Conservation (phyloP, 306 rosid genomes). For the Citrullus amarus region DNA sequence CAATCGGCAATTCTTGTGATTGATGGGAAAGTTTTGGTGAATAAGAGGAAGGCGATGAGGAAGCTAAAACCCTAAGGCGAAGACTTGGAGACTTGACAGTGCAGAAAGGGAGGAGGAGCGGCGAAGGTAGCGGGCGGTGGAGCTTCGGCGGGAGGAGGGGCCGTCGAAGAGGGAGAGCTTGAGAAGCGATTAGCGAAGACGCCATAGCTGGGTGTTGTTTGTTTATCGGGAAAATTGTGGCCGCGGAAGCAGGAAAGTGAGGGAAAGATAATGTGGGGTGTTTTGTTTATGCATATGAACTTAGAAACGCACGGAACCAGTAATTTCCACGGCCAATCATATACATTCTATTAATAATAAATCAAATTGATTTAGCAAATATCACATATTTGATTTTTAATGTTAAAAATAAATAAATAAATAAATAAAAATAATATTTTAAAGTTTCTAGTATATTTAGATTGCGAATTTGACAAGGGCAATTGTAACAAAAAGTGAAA, state of each 20-base stretch:
- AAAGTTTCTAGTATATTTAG: too few species aligned
- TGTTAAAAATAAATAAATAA: too few species aligned
- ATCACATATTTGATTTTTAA: too few species aligned
- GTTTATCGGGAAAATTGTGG: not conserved
- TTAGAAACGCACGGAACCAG: too few species aligned
- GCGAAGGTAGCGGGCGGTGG: not conserved
- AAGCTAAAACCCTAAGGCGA: constrained; percentile 3
- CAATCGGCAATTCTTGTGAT: not conserved
- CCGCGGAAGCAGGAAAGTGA: not conserved
- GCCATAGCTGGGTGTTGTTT: not conserved
- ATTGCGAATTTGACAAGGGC: too few species aligned
- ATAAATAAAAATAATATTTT: too few species aligned
- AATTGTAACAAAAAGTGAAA: too few species aligned
- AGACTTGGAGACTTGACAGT: not conserved
- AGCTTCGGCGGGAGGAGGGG: not conserved
- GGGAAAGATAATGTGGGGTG: not conserved
- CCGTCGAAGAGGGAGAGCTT: not conserved
- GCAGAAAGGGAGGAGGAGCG: not conserved
- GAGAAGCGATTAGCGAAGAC: constrained; percentile 9
- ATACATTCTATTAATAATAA: too few species aligned
- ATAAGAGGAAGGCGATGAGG: not conserved
- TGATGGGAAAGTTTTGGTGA: not conserved
- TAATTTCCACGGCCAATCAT: too few species aligned
- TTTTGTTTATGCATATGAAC: too few species aligned
- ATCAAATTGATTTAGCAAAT: too few species aligned